Base-by-base conservation (phyloP, 2,329 filamentous ascomycete genomes). In the Sarocladiaceae sp. region DNA sequence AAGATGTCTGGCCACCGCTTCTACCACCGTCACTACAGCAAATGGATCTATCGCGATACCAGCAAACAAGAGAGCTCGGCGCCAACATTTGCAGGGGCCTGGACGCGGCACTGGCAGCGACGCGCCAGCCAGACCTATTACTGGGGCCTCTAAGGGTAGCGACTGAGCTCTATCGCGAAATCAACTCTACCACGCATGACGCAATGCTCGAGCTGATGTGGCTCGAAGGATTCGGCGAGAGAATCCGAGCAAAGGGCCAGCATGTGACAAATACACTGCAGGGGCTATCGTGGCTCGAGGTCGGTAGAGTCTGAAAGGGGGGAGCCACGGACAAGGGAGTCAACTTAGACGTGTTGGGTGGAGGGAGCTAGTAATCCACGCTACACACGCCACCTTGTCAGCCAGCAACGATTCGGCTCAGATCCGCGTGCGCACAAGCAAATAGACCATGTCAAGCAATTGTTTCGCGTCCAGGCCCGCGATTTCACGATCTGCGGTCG, bases 81-180 rank as follows among this genome's bases (percentile, higher is more conserved):
- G 65, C 63, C 7, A 66, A 69, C 44, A 68, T 77, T 13, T 78
- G 75, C 50, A 66, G 73, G 32, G 67, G 68, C 3, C 56, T 78
- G 4, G 74, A 77, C 47, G 70, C 65, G 34, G 67, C 66, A 0
- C 58, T 76, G 4, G 57, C 54, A 6, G 59, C 56, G 3, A 70
- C 65, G 1, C 60, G 61, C 12, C 70, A 74, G 57, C 72, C 71
- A 2, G 71, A 74, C 48, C 50, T 73, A 50, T 51, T 76, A 13
- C 53, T 63, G 7, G 62, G 62, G 10, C 69, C 71, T 3, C 60
- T 75, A 55, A 60, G 55, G 6, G 61, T 69, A 12, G 69, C 65
- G 1, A 55, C 67, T 48, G 56, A 63, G n/a, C 65, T 69, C 27
- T 75, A 68, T 50, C 58, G 57, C 19, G 61, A 62, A 6, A 58